These are phyloP conservation scores for Biscogniauxia sp. DNA, from an alignment of 2,329 filamentous ascomycete species.

Conservation along the genomic window DNA sequence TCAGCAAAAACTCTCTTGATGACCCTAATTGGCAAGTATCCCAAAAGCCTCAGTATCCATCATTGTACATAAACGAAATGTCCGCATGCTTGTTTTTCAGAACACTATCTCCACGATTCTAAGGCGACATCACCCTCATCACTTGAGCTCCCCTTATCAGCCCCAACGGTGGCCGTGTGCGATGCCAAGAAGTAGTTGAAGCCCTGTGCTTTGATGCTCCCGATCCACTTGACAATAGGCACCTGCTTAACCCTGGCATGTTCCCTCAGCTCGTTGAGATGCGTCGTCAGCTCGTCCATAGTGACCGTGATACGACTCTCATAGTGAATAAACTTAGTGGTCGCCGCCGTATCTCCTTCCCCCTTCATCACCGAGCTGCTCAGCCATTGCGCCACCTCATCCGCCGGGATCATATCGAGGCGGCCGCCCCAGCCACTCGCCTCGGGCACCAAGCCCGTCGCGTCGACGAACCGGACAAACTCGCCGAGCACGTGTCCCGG, in stretches of 20 bases:
- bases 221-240: slow-evolving; percentile 17
- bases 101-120: slow-evolving; percentile 4
- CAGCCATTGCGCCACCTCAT: not conserved
- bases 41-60: too few species aligned
- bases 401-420: slow-evolving; percentile 10
- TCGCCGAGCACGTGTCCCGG: slow-evolving; percentile 1
- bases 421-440: slow-evolving; percentile 11
- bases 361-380: not conserved
- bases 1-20: too few species aligned
- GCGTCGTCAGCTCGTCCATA: not conserved
- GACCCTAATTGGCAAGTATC: too few species aligned
- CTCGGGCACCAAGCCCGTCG: slow-evolving; percentile 2
- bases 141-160: too few species aligned
- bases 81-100: too few species aligned
- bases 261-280: slow-evolving; percentile 1
- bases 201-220: slow-evolving; percentile 15
- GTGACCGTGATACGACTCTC: not conserved
- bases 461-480: slow-evolving; percentile 3
- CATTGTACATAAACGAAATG: too few species aligned
- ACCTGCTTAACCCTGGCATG: slow-evolving; percentile 6
- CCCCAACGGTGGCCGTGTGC: slow-evolving; percentile 6
- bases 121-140: not conserved
- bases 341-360: too few species aligned
- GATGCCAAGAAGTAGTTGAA: slow-evolving; percentile 19
- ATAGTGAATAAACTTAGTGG: too few species aligned